Conservation (phyloP, 2,329 filamentous ascomycete genomes). For the Sarocladiaceae sp. region DNA sequence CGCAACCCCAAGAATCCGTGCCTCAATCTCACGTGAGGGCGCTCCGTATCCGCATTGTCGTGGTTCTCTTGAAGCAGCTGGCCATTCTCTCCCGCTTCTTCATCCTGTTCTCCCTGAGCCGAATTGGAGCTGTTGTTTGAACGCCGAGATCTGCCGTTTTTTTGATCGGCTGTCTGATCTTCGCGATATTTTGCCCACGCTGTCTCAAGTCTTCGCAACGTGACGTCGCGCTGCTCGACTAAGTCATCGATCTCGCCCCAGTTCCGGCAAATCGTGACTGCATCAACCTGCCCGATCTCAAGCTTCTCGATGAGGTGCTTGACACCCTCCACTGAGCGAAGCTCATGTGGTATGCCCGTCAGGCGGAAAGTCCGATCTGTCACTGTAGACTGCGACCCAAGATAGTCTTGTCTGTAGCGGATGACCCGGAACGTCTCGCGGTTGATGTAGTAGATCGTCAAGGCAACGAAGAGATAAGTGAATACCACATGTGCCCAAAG, state of each 20-base stretch:
- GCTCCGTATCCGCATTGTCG: slow-evolving; percentile 33
- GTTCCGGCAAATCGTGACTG: slow-evolving; percentile 78
- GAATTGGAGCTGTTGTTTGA: slow-evolving; percentile 11
- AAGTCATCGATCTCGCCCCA: slow-evolving; percentile 79
- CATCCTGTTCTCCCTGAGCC: slow-evolving; percentile 21
- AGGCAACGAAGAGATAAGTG: slow-evolving; percentile 81
- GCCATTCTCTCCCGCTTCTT: slow-evolving; percentile 50
- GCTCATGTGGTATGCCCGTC: slow-evolving; percentile 76
- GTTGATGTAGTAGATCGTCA: slow-evolving; percentile 80
- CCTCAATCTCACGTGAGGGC: slow-evolving; percentile 70
- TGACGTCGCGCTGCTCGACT: slow-evolving; percentile 60
- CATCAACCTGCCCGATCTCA: slow-evolving; percentile 85
- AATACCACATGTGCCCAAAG: slow-evolving; percentile 95
- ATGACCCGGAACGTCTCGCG: slow-evolving; percentile 83
- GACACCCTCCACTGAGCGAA: slow-evolving; percentile 78
- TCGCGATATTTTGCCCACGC: slow-evolving; percentile 68
- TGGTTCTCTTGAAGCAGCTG: slow-evolving; percentile 51
- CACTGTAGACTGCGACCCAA: slow-evolving; percentile 90
- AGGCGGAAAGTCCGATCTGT: slow-evolving; percentile 92
- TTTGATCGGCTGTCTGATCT: slow-evolving; percentile 18
- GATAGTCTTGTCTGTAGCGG: slow-evolving; percentile 79
- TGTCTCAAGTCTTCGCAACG: slow-evolving; percentile 73
- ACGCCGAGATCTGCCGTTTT: slow-evolving; percentile 1
- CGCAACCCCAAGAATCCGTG: slow-evolving; percentile 72
- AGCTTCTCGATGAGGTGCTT: slow-evolving; percentile 84